phyloP scores from a whole-genome alignment of 2,329 filamentous ascomycete species.

The Periconia sp. region DNA sequence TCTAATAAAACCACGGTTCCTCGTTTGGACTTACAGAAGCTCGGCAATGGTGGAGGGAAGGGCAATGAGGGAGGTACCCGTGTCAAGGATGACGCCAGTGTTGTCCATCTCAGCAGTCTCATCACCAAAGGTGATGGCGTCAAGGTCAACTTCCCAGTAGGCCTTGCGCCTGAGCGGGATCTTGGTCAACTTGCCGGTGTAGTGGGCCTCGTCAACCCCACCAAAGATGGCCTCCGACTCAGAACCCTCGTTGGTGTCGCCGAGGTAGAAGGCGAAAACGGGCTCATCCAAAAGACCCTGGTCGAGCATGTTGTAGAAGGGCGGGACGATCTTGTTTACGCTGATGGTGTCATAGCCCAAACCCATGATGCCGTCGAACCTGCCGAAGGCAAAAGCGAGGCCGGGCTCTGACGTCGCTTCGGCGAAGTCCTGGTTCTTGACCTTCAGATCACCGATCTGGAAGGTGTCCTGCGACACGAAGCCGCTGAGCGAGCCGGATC shows the following conservation, averaged over 20 bases:
- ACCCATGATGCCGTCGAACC: conserved; percentile 96
- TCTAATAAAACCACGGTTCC: background rate
- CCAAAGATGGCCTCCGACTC: conserved; percentile 90
- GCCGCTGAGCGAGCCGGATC: conserved; percentile 90
- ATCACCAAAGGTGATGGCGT: conserved; percentile 87
- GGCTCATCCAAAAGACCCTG: conserved; percentile 89
- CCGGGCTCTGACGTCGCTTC: conserved; percentile 96
- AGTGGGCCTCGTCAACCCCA: conserved; percentile 82
- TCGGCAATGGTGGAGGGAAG: conserved; percentile 90
- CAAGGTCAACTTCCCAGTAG: conserved; percentile 99
- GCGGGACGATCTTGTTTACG: conserved; percentile 93
- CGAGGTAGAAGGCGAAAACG: conserved; percentile 96
- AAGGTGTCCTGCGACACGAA: conserved; percentile 91
- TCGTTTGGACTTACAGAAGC: conserved; percentile 67
- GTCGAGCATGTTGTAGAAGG: conserved; percentile 95
- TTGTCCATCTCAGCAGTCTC: conserved; percentile 87
- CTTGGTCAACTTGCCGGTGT: conserved; percentile 85
- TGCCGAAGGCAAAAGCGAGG: conserved; percentile 94
- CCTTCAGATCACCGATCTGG: conserved; percentile 83
- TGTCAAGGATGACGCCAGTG: conserved; percentile 97
- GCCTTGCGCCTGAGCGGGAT: conserved; percentile 97
- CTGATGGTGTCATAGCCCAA: conserved; percentile 94
- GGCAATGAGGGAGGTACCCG: conserved; percentile 95
- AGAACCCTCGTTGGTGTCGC: conserved; percentile 71
- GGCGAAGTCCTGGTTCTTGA: conserved; percentile 92